Percentiles rank a stretch among this genome's conserved stretches.
phyloP scores from a whole-genome alignment of 1,284 basidiomycete species.

The Cutaneotrichosporon arboriforme region DNA sequence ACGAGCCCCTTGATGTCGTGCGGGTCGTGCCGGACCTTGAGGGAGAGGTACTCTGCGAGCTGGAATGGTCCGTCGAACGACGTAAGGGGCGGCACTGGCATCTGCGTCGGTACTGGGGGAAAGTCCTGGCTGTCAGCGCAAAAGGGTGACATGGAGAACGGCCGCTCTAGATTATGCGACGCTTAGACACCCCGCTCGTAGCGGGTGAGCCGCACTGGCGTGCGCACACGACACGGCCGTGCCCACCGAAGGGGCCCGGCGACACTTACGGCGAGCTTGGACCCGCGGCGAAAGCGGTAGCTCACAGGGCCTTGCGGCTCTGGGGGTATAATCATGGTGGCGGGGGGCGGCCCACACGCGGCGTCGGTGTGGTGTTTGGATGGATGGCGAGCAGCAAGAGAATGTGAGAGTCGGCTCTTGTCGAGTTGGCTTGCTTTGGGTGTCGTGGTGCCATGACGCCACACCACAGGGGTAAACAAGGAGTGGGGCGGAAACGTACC shows the following conservation, averaged over 20 bases:
- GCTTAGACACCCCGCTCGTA: neutral
- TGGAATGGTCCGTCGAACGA: slow-evolving; percentile 81
- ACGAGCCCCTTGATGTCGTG: slow-evolving; percentile 82
- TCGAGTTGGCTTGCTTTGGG: too few relatives aligned
- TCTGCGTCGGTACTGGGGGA: slow-evolving; percentile 24
- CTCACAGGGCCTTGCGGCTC: slow-evolving; percentile 8
- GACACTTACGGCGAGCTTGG: slow-evolving; percentile 29
- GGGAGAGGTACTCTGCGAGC: slow-evolving; percentile 87
- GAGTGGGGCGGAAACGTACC: too few relatives aligned
- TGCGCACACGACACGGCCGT: neutral
- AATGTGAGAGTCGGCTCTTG: too few relatives aligned
- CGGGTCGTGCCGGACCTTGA: slow-evolving; percentile 75
- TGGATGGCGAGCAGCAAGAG: too few relatives aligned
- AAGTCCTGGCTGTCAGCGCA: slow-evolving; percentile 22
- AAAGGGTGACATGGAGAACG: neutral
- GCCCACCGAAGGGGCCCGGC: neutral
- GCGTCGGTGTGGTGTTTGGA: neutral
- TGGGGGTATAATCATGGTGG: slow-evolving; percentile 24
- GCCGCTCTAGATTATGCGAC: neutral
- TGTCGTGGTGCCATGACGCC: too few relatives aligned
- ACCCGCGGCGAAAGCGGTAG: slow-evolving; percentile 28
- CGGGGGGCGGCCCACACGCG: neutral
- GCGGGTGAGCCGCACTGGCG: neutral
- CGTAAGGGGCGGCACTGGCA: slow-evolving; percentile 31
- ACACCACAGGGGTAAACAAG: too few relatives aligned